A percentile compares a stretch with the other conserved stretches of the same genome.
Evolutionary conservation across 495 filamentous ascomycete genomes (phyloP).

Genomic region (Neurospora discreta): DNA sequence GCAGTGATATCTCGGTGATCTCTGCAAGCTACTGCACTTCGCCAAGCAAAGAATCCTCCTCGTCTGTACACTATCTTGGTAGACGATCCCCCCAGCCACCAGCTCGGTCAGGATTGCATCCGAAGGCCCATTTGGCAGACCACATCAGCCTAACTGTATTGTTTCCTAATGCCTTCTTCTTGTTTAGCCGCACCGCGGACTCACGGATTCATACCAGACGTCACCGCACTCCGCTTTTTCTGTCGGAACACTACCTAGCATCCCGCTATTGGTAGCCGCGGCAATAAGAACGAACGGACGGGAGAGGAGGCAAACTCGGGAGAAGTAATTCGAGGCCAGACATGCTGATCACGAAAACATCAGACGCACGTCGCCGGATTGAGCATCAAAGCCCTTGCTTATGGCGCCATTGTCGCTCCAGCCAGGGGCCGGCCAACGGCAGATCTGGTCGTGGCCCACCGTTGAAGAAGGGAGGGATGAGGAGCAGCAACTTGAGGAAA

Average conservation of each 20-base stretch:
- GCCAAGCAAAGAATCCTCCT: neutral
- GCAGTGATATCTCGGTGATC: neutral
- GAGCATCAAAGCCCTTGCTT: neutral
- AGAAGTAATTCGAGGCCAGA: neutral
- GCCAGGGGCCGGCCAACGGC: neutral
- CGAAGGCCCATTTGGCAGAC: neutral
- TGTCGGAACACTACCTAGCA: constrained; percentile 9
- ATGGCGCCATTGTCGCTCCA: constrained; percentile 10
- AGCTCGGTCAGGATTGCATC: neutral
- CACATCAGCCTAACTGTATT: neutral
- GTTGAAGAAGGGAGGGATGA: neutral
- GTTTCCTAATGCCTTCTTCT: constrained; percentile 9
- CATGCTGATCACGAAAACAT: neutral
- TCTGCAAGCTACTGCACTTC: neutral
- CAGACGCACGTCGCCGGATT: constrained; percentile 6
- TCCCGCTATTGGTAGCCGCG: constrained; percentile 14
- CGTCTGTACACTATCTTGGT: neutral
- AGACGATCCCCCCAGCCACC: constrained; percentile 10
- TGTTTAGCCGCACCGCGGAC: constrained; percentile 19
- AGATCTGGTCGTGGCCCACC: neutral
- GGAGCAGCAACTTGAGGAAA: neutral
- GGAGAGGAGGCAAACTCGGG: neutral
- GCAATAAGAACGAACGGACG: neutral
- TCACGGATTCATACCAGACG: neutral
- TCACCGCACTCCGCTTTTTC: constrained; percentile 2